Conservation (phyloP, 129 eudicot species). For the Erigeron canadensis region DNA sequence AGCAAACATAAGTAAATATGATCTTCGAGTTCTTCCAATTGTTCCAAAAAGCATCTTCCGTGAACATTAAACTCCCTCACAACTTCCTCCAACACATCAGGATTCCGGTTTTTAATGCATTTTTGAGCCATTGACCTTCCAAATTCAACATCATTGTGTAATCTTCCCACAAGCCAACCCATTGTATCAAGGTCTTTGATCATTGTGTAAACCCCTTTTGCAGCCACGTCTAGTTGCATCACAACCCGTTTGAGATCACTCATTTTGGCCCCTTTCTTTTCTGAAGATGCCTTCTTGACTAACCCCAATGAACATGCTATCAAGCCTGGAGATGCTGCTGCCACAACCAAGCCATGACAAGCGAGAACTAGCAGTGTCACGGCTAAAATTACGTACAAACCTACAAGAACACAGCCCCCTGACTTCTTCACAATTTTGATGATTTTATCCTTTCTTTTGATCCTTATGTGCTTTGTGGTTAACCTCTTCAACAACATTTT, state of each 20-base stretch:
- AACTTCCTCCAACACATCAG: conserved; percentile 57
- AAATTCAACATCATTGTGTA: conserved; percentile 65
- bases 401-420: conserved; percentile 32
- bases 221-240: conserved; percentile 67
- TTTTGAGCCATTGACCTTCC: conserved; percentile 46
- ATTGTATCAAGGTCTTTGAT: conserved; percentile 79
- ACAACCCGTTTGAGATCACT: conserved; percentile 34
- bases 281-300: conserved; percentile 19
- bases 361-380: conserved; percentile 46
- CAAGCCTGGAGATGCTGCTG: conserved; percentile 50
- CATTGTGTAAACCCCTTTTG: conserved; percentile 65
- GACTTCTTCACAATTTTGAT: conserved; percentile 31
- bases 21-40: conserved; percentile 74
- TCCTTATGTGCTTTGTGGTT: conserved; percentile 41
- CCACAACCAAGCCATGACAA: conserved; percentile 47
- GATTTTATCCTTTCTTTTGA: conserved; percentile 39
- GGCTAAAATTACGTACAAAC: conserved; percentile 39
- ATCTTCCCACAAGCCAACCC: conserved; percentile 57
- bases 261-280: conserved; percentile 13
- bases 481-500: conserved; percentile 36
- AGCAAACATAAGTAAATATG: conserved; percentile 72
- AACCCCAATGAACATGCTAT: conserved; percentile 27
- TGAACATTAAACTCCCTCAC: conserved; percentile 50
- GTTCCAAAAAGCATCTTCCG: conserved; percentile 52
- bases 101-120: conserved; percentile 49